Conservation (phyloP, 345 rosid species). For the Eucalyptus rudis region DNA sequence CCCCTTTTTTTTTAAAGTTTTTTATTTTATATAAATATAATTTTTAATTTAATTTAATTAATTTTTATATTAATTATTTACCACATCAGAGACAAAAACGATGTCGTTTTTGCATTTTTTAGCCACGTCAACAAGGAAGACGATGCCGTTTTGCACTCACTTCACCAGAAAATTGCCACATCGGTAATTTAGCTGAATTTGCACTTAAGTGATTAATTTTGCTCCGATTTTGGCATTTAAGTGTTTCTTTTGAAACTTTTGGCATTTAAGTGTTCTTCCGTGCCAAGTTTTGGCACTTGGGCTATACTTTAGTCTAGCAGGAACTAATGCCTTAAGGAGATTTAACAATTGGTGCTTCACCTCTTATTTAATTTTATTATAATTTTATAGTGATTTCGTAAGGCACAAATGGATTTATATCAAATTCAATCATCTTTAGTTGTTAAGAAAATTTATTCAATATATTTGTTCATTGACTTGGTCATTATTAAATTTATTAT, state of each 20-base stretch:
- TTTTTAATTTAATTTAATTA: no score
- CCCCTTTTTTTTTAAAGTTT: no score
- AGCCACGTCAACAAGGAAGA: no score
- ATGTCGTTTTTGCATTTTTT: no score
- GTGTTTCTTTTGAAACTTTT: rapidly evolving
- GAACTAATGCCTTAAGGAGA: no score
- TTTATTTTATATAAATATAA: no score
- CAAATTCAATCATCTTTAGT: background rate
- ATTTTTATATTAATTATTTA: no score
- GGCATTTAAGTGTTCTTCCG: rapidly evolving
- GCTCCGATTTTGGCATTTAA: rapidly evolving
- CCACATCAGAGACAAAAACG: rapidly evolving
- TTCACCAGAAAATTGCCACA: rapidly evolving
- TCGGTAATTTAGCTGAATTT: no score
- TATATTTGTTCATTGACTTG: background rate
- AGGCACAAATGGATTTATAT: background rate
- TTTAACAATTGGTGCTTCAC: background rate
- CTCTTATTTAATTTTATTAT: background rate
- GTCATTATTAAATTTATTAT: background rate
- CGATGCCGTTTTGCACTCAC: rapidly evolving
- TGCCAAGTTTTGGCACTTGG: no score
- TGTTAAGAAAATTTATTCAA: background rate
- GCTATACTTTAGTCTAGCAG: no score
- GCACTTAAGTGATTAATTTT: no score
- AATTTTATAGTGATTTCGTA: no score